phyloP scores from a whole-genome alignment of 306 rosid species.

The Sicyos edulis region DNA sequence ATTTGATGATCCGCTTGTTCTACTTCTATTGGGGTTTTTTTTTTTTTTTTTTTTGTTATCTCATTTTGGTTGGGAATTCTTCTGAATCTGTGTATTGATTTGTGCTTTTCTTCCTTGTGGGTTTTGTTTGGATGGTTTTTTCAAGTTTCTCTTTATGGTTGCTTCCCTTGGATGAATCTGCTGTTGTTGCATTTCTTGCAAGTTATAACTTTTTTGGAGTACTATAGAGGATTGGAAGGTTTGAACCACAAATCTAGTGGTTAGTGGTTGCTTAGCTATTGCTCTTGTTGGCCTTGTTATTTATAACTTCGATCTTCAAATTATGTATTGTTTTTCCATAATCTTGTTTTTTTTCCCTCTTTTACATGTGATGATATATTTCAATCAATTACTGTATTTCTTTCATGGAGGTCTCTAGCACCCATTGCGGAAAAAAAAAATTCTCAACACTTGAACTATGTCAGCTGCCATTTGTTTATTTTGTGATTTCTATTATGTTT shows the following conservation, averaged over 20 bases:
- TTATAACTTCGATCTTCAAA: neutral
- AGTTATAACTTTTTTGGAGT: too few relatives aligned
- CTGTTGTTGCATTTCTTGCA: neutral
- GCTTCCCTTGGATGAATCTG: too few relatives aligned
- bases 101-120: neutral
- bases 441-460: neutral
- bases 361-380: neutral
- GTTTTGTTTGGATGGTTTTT: neutral
- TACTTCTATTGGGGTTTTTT: neutral
- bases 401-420: neutral
- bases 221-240: too few relatives aligned
- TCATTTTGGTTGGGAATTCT: neutral
- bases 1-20: conserved; percentile 4
- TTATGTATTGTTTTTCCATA: neutral
- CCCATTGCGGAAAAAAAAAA: neutral
- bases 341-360: neutral
- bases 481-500: neutral
- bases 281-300: neutral
- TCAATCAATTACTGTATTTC: neutral
- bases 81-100: neutral
- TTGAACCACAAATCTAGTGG: too few relatives aligned
- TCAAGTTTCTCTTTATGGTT: neutral
- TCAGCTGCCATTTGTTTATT: neutral
- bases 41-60: neutral
- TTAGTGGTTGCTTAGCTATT: too few relatives aligned